Evolutionary conservation across 2,329 filamentous ascomycete species (phyloP).

Genomic region (Geosmithia morbida): DNA sequence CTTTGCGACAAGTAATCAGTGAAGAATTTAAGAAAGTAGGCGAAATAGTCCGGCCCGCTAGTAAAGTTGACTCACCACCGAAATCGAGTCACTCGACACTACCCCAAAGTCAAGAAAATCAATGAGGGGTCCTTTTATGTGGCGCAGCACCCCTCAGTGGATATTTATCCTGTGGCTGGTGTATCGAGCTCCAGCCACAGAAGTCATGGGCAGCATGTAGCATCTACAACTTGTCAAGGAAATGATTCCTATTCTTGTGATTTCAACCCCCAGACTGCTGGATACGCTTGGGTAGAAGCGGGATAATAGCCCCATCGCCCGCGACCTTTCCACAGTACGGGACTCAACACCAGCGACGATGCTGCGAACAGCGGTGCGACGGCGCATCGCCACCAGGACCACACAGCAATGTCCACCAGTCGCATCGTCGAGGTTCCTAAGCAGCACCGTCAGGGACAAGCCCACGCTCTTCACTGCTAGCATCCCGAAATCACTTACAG

Average conservation of each 20-base stretch:
- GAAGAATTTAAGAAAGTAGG: background rate
- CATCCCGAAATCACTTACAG: background rate
- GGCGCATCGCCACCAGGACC: background rate
- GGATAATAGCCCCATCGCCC: background rate
- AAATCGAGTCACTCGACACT: background rate
- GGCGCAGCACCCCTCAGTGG: background rate
- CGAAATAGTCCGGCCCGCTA: background rate
- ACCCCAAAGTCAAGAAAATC: slow-evolving; percentile 1
- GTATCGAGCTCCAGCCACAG: background rate
- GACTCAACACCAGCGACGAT: slow-evolving; percentile 3
- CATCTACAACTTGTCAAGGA: background rate
- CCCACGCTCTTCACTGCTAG: background rate
- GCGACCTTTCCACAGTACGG: slow-evolving; percentile 4
- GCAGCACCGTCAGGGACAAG: background rate
- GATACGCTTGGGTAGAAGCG: background rate
- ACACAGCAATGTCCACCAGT: background rate
- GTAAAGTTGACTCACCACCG: slow-evolving; percentile 1
- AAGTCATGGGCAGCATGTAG: background rate
- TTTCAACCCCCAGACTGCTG: background rate
- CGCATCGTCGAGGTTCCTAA: background rate
- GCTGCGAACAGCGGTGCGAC: background rate
- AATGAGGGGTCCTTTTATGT: slow-evolving; percentile 2
- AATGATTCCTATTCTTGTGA: background rate
- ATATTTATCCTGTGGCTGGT: background rate
- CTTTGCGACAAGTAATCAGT: slow-evolving; percentile 3